Conservation (phyloP, 139 green algal species). For the Ettlia oleoabundans region DNA sequence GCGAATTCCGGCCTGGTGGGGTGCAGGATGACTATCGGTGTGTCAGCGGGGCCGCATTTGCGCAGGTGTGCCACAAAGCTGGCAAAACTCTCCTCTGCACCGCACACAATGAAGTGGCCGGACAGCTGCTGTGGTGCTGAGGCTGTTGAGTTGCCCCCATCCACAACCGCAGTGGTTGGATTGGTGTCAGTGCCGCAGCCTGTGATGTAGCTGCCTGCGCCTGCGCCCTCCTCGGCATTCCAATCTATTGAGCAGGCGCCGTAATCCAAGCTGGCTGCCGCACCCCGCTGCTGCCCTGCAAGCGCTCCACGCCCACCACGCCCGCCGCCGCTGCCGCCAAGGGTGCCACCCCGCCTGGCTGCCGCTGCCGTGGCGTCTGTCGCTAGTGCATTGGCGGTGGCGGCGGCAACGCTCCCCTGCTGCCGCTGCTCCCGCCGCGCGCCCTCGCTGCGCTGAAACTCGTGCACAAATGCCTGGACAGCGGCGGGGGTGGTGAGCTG, state of each 20-base stretch:
- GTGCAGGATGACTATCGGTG: constrained; percentile 65
- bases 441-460: background rate
- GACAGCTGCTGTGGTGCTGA: background rate
- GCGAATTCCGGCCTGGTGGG: constrained; percentile 27
- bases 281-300: background rate
- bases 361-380: constrained; percentile 2
- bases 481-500: constrained; percentile 8
- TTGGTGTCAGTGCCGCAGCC: background rate
- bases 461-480: constrained; percentile 35
- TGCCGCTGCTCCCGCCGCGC: constrained; percentile 39
- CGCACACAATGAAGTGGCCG: constrained; percentile 67
- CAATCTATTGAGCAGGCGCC: constrained; percentile 19
- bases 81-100: constrained; percentile 52
- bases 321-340: background rate
- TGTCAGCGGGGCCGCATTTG: constrained; percentile 18
- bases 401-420: constrained; percentile 3
- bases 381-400: constrained; percentile 26
- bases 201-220: background rate
- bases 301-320: background rate
- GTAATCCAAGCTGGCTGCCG: constrained; percentile 10
- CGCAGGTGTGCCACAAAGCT: constrained; percentile 62
- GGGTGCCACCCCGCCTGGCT: background rate
- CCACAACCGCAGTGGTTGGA: too few relatives aligned
- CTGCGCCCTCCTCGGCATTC: background rate
- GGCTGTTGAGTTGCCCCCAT: background rate